phyloP scores from a whole-genome alignment of 2,329 filamentous ascomycete genomes.

The Ophiostoma australiae region DNA sequence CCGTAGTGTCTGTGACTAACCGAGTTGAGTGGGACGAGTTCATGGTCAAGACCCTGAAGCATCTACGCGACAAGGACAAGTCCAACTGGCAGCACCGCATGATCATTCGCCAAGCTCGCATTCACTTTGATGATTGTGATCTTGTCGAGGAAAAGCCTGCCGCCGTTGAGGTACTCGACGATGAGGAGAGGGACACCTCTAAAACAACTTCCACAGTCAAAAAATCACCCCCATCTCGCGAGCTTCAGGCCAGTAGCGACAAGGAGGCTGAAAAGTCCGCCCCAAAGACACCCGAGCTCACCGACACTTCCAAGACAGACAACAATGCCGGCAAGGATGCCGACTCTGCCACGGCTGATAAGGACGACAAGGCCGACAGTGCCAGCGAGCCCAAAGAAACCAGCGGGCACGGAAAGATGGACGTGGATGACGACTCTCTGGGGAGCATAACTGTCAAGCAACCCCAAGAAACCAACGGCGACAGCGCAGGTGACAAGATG shows the following conservation, averaged over 20 bases:
- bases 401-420: constrained; percentile 30
- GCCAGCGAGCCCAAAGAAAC: constrained; percentile 30
- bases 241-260: neutral
- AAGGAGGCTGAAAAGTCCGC: constrained; percentile 4
- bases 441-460: constrained; percentile 2
- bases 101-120: constrained; percentile 64
- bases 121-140: constrained; percentile 42
- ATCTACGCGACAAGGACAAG: constrained; percentile 69
- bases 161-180: neutral
- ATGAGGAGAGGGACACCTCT: neutral
- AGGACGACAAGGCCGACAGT: constrained; percentile 31
- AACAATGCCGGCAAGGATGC: neutral
- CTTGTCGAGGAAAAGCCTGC: constrained; percentile 12
- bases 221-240: neutral
- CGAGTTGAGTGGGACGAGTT: constrained; percentile 58
- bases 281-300: neutral
- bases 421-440: constrained; percentile 1
- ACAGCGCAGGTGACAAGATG: neutral
- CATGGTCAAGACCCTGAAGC: constrained; percentile 48
- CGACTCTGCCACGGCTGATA: neutral
- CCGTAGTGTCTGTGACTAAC: constrained; percentile 49
- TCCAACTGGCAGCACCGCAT: constrained; percentile 94
- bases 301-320: neutral
- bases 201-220: neutral
- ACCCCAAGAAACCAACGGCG: neutral